Conservation (phyloP, 129 eudicot species). For the Flaveria robusta region DNA sequence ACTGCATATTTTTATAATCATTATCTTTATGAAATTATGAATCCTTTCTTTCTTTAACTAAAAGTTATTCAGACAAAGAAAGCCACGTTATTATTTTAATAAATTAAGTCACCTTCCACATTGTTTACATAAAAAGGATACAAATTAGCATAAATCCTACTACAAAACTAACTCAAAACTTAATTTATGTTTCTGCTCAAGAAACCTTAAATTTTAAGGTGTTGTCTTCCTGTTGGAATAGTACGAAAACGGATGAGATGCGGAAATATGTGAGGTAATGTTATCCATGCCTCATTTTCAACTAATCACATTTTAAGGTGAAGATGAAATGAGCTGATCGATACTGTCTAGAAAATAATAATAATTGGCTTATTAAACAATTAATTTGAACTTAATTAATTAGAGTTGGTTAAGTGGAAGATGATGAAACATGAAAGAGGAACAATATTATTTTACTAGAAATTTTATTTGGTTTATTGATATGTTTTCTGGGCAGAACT, state of each 20-base stretch:
- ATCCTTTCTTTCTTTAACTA: background rate
- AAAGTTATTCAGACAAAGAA: constrained; percentile 17
- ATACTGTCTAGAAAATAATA: background rate
- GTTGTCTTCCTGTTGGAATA: background rate
- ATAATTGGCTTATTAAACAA: too few species aligned
- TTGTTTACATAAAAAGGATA: background rate
- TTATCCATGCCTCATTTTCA: constrained; percentile 16
- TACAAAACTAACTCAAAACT: background rate
- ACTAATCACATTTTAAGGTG: constrained; percentile 28
- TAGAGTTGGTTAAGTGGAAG: background rate
- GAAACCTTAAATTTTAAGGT: background rate
- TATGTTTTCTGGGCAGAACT: background rate
- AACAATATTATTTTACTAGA: background rate
- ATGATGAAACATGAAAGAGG: constrained; percentile 17
- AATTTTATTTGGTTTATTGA: background rate
- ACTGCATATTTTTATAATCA: background rate
- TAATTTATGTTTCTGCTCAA: constrained; percentile 14
- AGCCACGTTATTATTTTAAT: constrained; percentile 12
- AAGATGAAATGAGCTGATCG: background rate
- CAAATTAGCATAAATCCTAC: constrained; percentile 1
- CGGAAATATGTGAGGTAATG: constrained; percentile 18
- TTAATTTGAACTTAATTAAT: background rate
- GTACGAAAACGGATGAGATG: background rate
- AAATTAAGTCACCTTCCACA: background rate
- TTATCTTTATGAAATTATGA: constrained; percentile 10